Evolutionary conservation across 2,329 filamentous ascomycete genomes (phyloP).

Genomic region (Ophiostoma novo-ulmi): DNA sequence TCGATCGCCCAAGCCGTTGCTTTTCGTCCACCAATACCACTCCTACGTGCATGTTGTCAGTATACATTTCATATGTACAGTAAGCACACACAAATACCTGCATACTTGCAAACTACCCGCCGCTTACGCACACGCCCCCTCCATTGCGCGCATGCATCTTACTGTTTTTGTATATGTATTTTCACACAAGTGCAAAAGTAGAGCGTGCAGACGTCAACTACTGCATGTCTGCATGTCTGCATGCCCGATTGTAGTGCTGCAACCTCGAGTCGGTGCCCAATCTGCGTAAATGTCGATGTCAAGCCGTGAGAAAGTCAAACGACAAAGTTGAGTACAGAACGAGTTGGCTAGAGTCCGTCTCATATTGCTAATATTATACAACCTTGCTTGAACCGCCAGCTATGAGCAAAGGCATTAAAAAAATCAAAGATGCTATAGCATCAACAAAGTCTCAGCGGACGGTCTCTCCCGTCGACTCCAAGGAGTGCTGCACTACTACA

Average conservation of each 20-base stretch:
- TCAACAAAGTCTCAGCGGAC: neutral
- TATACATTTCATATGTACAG: neutral
- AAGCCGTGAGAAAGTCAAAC: neutral
- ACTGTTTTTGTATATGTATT: neutral
- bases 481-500: neutral
- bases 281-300: neutral
- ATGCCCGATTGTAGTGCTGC: constrained; percentile 1
- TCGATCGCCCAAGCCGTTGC: too few relatives aligned
- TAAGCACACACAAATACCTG: too few relatives aligned
- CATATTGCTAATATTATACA: too few relatives aligned
- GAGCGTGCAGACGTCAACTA: neutral
- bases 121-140: constrained; percentile 3
- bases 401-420: too few relatives aligned
- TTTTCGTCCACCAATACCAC: neutral
- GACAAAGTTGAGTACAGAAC: neutral
- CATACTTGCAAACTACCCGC: neutral
- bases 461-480: neutral
- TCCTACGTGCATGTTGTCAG: neutral
- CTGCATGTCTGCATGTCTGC: neutral
- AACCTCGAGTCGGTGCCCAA: constrained; percentile 3
- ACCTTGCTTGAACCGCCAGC: too few relatives aligned
- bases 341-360: neutral
- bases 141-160: neutral
- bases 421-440: neutral
- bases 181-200: neutral